A percentile compares a stretch with the other conserved stretches of the same genome.
phyloP scores from a whole-genome alignment of 129 eudicot species.

The Saussurea involucrata region DNA sequence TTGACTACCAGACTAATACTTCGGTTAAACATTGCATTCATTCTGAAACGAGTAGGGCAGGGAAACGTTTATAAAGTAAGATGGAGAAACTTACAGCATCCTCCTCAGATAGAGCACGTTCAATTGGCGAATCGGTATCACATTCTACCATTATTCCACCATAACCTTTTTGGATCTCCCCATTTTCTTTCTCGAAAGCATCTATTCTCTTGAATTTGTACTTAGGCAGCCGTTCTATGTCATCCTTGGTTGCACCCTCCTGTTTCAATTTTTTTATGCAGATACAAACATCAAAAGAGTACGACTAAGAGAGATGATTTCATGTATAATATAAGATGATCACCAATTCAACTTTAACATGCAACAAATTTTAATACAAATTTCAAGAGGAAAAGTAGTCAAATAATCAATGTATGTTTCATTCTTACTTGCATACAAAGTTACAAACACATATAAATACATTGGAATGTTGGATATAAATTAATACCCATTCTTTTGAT shows the following conservation, averaged over 20 bases:
- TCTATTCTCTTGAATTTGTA: constrained; percentile 64
- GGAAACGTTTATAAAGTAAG: background rate
- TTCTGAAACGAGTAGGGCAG: background rate
- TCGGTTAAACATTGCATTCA: background rate
- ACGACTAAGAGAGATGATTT: background rate
- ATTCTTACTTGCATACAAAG: background rate
- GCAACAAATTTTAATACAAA: background rate
- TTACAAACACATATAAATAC: background rate
- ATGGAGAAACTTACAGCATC: constrained; percentile 74
- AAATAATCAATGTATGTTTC: background rate
- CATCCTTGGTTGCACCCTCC: constrained; percentile 90
- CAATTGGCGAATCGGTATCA: constrained; percentile 67
- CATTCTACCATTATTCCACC: constrained; percentile 93
- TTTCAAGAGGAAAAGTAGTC: background rate
- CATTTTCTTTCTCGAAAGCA: constrained; percentile 70
- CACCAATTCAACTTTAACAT: background rate
- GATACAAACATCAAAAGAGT: background rate
- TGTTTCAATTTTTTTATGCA: constrained; percentile 21
- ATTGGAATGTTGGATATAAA: background rate
- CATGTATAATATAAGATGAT: background rate
- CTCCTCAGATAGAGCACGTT: constrained; percentile 72
- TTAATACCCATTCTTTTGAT: too few species aligned
- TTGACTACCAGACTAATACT: background rate
- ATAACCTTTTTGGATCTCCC: constrained; percentile 78
- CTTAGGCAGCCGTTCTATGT: constrained; percentile 66